These are phyloP conservation scores for Talaromyces sp. DNA, from an alignment of 2,329 filamentous ascomycete genomes.

Conservation along the genomic window DNA sequence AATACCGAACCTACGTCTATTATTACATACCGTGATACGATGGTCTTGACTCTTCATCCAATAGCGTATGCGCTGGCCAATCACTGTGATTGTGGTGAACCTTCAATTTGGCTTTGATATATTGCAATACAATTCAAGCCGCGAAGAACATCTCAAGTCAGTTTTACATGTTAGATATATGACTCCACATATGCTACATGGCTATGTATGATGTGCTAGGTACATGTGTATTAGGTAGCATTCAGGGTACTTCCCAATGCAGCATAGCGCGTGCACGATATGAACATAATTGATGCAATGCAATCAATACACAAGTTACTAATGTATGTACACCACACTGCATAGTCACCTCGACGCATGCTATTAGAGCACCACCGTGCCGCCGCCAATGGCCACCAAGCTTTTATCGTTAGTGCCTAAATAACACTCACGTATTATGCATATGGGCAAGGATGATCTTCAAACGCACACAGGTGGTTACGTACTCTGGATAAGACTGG, in stretches of 20 bases:
- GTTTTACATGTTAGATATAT: not conserved
- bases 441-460: not conserved
- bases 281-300: not conserved
- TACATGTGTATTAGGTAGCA: not conserved
- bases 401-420: not conserved
- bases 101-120: not conserved
- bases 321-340: not conserved
- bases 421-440: not conserved
- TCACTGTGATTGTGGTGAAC: not conserved
- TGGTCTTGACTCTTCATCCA: not conserved
- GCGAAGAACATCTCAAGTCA: not conserved
- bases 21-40: not conserved
- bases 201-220: not conserved
- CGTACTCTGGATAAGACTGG: not conserved
- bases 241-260: conserved; percentile 1
- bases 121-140: not conserved
- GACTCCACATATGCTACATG: not conserved
- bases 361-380: not conserved
- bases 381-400: not conserved
- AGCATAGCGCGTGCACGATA: not conserved
- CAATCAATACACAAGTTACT: not conserved
- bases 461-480: not conserved
- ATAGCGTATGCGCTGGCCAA: not conserved
- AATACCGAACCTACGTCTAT: too few relatives aligned
- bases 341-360: not conserved